Conservation (phyloP, 305 asterid species). For the Fraxinus xanthoxyloides region DNA sequence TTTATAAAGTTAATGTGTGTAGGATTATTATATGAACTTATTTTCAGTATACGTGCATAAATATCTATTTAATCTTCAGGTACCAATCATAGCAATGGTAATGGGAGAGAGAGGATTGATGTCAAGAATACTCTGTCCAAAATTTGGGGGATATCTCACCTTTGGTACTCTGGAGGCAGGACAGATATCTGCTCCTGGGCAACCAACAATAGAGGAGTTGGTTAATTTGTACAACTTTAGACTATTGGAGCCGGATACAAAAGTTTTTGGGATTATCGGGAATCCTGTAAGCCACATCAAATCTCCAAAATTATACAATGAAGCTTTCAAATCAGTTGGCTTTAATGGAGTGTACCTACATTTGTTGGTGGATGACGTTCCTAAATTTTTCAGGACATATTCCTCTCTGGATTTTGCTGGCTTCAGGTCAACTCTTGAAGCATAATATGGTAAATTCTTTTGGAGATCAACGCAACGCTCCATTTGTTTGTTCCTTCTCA, state of each 20-base stretch:
- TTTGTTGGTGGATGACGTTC: constrained; percentile 77
- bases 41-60: constrained; percentile 19
- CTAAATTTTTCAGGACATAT: constrained; percentile 64
- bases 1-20: neutral
- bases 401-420: constrained; percentile 81
- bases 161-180: constrained; percentile 82
- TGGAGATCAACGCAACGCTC: neutral
- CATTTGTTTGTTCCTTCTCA: neutral
- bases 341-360: constrained; percentile 72
- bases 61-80: constrained; percentile 42
- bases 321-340: constrained; percentile 70
- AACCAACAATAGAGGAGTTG: constrained; percentile 82
- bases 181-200: constrained; percentile 95
- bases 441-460: constrained; percentile 5
- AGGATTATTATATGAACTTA: constrained; percentile 1
- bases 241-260: constrained; percentile 71
- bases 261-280: constrained; percentile 80
- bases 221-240: constrained; percentile 74
- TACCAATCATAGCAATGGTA: constrained; percentile 95
- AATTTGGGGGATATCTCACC: constrained; percentile 94
- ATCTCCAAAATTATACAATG: constrained; percentile 77
- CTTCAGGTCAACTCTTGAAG: constrained; percentile 63
- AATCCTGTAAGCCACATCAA: constrained; percentile 97
- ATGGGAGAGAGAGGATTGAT: constrained; percentile 96
- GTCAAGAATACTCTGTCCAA: constrained; percentile 84